Percentiles rank a stretch among this genome's conserved stretches.
Conservation (phyloP, 306 rosid genomes). For the Dalbergia cochinchinensis region DNA sequence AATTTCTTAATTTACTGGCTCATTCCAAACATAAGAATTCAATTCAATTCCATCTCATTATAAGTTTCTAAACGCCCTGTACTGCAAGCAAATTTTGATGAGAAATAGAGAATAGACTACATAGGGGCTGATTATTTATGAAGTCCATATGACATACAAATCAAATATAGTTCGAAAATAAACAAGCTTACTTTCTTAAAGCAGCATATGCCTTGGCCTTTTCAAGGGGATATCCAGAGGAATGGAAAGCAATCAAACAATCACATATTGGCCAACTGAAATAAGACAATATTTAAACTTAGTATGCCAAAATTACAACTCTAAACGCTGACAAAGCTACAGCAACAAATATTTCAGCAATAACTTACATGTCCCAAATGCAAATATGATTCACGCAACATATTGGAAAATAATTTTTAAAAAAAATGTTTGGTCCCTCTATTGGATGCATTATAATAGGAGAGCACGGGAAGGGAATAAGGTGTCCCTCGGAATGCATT, state of each 20-base stretch:
- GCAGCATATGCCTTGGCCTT: slow-evolving; percentile 92
- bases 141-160: slow-evolving; percentile 9
- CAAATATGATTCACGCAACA: slow-evolving; percentile 32
- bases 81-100: slow-evolving; percentile 1
- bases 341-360: slow-evolving; percentile 36
- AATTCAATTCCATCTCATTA: too few species aligned
- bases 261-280: slow-evolving; percentile 97
- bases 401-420: slow-evolving; percentile 6
- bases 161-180: slow-evolving; percentile 34
- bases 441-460: slow-evolving; percentile 27
- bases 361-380: slow-evolving; percentile 22
- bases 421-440: slow-evolving; percentile 24
- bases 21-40: too few species aligned
- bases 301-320: slow-evolving; percentile 33
- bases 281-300: slow-evolving; percentile 43
- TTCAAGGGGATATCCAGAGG: slow-evolving; percentile 92
- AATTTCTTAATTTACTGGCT: too few species aligned
- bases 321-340: not conserved
- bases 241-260: slow-evolving; percentile 95
- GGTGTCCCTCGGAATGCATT: slow-evolving; percentile 9
- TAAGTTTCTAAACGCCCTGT: too few species aligned
- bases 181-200: slow-evolving; percentile 83
- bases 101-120: slow-evolving; percentile 16
- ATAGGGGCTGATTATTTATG: not conserved
- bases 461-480: slow-evolving; percentile 4